Evolutionary conservation across 441 rosid genomes (phyloP).

Genomic region (Pelargonium fulgidum): DNA sequence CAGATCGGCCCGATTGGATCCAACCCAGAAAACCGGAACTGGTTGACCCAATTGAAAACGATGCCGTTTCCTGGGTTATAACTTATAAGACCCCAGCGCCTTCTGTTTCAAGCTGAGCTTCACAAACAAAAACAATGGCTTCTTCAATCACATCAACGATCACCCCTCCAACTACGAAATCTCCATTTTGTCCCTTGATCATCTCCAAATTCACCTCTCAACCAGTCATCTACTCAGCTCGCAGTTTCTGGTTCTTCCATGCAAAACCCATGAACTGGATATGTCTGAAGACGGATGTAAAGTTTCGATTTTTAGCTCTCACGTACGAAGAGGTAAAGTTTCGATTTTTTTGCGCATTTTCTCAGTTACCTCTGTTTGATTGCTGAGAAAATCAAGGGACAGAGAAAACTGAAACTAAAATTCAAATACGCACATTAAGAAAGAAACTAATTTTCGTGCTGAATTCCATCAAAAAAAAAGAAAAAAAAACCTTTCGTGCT

Average conservation of each 20-base stretch:
- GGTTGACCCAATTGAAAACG: background rate
- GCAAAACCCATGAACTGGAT: constrained; percentile 25
- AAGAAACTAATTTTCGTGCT: background rate
- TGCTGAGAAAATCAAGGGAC: background rate
- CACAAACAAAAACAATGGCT: constrained; percentile 32
- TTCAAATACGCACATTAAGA: background rate
- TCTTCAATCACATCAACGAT: constrained; percentile 32
- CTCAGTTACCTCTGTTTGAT: background rate
- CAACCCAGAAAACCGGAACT: background rate
- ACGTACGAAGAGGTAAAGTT: constrained; percentile 76
- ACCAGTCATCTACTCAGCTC: constrained; percentile 40
- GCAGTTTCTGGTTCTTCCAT: constrained; percentile 52
- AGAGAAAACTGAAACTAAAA: background rate
- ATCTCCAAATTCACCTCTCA: constrained; percentile 26
- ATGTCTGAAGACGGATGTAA: constrained; percentile 79
- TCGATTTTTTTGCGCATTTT: background rate
- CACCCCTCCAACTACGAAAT: constrained; percentile 22
- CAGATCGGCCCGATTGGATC: too few relatives aligned
- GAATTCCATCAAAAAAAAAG: too few relatives aligned
- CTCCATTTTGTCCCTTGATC: constrained; percentile 31
- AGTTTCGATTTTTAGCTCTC: constrained; percentile 33
- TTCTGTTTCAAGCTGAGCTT: too few relatives aligned
- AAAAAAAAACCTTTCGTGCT: background rate
- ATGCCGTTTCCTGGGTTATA: background rate
- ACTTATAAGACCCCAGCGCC: too few relatives aligned